These are phyloP conservation scores for Diaporthe ampelina DNA, from an alignment of 2,329 filamentous ascomycete genomes.

Conservation along the genomic window DNA sequence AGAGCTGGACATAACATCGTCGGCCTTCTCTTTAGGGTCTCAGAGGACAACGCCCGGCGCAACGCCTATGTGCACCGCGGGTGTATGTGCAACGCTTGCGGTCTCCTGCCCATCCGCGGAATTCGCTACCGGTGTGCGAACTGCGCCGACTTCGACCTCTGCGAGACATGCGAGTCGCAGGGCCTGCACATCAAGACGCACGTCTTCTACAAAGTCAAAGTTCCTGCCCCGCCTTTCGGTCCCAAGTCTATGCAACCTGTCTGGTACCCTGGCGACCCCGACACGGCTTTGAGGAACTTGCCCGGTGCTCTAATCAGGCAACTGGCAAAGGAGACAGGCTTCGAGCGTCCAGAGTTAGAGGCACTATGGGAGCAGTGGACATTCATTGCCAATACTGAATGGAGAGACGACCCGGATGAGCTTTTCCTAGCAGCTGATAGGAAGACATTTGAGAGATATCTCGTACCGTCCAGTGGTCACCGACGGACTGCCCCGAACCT, in stretches of 20 bases:
- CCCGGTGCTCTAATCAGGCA: conserved; percentile 76
- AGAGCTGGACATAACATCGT: conserved; percentile 83
- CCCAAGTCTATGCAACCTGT: conserved; percentile 84
- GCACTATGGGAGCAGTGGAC: conserved; percentile 98
- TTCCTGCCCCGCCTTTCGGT: conserved; percentile 88
- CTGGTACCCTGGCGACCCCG: conserved; percentile 91
- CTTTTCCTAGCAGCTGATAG: conserved; percentile 89
- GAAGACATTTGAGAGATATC: conserved; percentile 91
- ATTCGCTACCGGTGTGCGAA: conserved; percentile 96
- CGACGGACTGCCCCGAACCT: conserved; percentile 86
- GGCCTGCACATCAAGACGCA: conserved; percentile 88
- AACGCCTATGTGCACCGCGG: conserved; percentile 94
- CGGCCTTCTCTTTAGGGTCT: conserved; percentile 89
- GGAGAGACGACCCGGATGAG: conserved; percentile 83
- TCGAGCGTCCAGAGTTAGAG: conserved; percentile 90
- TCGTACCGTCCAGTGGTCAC: conserved; percentile 87
- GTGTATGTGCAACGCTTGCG: conserved; percentile 92
- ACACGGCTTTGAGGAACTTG: conserved; percentile 77
- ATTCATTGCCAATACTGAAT: conserved; percentile 90
- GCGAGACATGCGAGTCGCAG: conserved; percentile 89
- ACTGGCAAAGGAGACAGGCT: conserved; percentile 78
- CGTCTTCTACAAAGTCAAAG: conserved; percentile 94
- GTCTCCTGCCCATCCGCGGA: conserved; percentile 88
- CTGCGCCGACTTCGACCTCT: conserved; percentile 95
- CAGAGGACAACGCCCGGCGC: conserved; percentile 89